Evolutionary conservation across 2,329 filamentous ascomycete species (phyloP), one percentile per base, ranked within the genome.

Genomic region (Scedosporium boydii): DNA sequence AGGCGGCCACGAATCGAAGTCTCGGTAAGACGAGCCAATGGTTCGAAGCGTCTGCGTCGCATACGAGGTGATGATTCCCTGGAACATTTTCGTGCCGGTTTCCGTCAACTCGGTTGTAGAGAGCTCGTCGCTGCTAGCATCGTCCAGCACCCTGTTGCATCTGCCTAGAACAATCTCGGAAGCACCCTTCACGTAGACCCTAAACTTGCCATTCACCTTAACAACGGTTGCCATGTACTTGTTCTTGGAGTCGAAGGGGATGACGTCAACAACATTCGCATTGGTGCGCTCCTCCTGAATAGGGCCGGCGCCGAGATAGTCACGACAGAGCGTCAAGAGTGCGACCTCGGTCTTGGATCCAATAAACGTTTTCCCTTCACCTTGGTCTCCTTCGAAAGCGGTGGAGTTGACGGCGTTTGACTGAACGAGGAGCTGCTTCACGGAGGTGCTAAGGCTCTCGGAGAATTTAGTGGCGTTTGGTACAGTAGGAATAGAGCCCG

Each of bases 1-100:
- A 18, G 80, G 87, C 27, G 90, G 90, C 90, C 90, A 93, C 63
- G 82, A 81, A 42, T 88, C 83, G 67, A 91, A 93, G 68, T 93
- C 90, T 60, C 86, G 87, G 72, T 90, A 92, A 27, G 90, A 77
- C 64, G 93, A 80, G 46, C 85, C 88, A 66, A 93, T 92, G 1
- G 89, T 92, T 64, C 90, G 83, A 51, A 93, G 79, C 21, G 89
- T 67, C 57, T 62, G 64, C 59, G 42, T 63, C 42, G 63, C 67
- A 61, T 63, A 66, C 7, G 63, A 63, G 18, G 44, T 58, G 29
- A 66, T 65, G 26, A 59, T 66, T 34, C 55, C 51, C 2, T 57
- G 14, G n/a, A 66, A 65, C 29, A 34, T 58, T 44, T 63, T 57
- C 38, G 80, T 78, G 65, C 86, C 82, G n/a, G 76, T 76, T 2